Evolutionary conservation across 23 red algal species (phyloP).

Genomic region (Gracilaria domingensis): DNA sequence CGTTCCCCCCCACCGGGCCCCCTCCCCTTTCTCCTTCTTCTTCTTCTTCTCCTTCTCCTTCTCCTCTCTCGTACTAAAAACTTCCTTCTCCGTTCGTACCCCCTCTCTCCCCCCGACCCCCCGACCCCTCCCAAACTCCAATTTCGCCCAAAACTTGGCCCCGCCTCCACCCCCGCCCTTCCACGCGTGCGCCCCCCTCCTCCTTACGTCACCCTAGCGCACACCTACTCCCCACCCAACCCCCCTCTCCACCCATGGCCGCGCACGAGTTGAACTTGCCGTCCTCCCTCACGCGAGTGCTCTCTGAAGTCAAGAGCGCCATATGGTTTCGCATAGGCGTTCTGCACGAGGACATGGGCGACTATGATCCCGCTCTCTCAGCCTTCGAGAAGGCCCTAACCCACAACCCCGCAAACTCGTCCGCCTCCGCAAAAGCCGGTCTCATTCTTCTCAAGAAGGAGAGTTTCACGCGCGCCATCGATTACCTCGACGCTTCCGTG

Average conservation of each 20-base stretch:
- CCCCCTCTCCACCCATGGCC: neutral
- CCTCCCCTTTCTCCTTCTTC: neutral
- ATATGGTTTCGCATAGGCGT: conserved; percentile 54
- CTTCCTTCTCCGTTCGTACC: neutral
- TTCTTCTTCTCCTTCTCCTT: neutral
- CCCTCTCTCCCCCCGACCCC: neutral
- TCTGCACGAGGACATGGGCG: conserved; percentile 34
- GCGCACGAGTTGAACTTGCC: conserved; percentile 2
- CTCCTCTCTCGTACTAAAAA: too few relatives aligned
- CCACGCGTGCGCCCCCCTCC: neutral
- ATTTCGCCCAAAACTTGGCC: neutral
- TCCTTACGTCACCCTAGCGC: conserved; percentile 1
- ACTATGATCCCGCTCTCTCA: conserved; percentile 37
- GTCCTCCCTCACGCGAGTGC: conserved; percentile 5
- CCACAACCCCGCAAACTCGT: conserved; percentile 27
- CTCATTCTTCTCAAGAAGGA: conserved; percentile 55
- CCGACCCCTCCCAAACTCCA: neutral
- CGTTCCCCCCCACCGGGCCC: neutral
- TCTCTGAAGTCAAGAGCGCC: conserved; percentile 38
- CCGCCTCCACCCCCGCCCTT: neutral
- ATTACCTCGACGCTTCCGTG: conserved; percentile 32
- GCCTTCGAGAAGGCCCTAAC: conserved; percentile 26
- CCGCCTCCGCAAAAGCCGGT: conserved; percentile 22
- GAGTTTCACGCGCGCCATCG: conserved; percentile 13
- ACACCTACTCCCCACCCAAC: neutral